Evolutionary conservation across 139 green algal genomes (phyloP), one percentile per base, ranked within the genome.

Genomic region (Tetradesmus obliquus): DNA sequence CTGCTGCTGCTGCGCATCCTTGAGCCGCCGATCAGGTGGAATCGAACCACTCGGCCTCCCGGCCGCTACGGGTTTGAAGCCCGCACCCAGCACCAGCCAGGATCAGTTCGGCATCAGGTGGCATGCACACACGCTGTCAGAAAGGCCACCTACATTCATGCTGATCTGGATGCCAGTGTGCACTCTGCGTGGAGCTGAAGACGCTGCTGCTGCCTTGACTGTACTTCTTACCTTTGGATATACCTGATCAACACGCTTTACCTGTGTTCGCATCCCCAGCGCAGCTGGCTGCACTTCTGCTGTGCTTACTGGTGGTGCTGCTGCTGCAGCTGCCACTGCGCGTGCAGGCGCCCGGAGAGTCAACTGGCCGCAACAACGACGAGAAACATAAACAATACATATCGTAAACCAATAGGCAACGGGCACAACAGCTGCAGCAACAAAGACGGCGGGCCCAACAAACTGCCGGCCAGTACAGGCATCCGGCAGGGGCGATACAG

Each of bases 51-150:
- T 98, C 93, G 90, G 88, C 95, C 95, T 96, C 96, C 93, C 94
- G 88, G 92, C 88, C 90, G 93, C 96, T 94, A 97, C 95, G 96
- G 96, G 94, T 98, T 98, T 98, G 96, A 98, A 98, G 96, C 95
- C 96, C 96, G 95, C 95, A 94, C 95, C 94, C 94, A 95, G 94
- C 91, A 95, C 96, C 96, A 95, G 90, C 93, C 90, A 94, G 88
- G 94, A 32, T 97, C 95, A 96, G 93, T 91, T 88, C 91, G 94
- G 95, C 95, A 95, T 20, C 19, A 88, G 45, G 60, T 79, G 76
- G 76, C 84, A 89, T 82, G 45, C 66, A 87, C 57, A 66, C 57
- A 66, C 7, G 57, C 8, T 66, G 32, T 45, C 32, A 45, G 32
- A 45, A 7, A 66, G 57, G 57, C 8, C 57, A 66, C 6, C 57